Evolutionary conservation across 768 basidiomycete genomes (phyloP).

Genomic region (Fomitopsis serialis): DNA sequence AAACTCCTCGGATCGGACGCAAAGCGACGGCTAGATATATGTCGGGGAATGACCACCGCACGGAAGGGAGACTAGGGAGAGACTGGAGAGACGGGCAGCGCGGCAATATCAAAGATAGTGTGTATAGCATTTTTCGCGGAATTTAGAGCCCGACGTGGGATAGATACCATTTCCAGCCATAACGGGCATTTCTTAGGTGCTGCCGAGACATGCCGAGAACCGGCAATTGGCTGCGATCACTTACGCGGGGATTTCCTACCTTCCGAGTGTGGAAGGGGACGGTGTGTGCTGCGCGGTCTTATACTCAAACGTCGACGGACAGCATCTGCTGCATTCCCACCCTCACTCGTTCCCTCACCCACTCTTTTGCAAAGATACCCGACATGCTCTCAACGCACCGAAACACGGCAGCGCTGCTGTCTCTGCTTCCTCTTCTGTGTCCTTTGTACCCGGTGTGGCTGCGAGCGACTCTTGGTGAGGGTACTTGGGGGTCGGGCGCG

Average conservation of each 20-base stretch:
- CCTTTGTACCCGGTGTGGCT: conserved; percentile 4
- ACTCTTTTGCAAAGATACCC: conserved; percentile 1
- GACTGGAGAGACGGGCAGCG: no score
- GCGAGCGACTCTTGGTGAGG: conserved; percentile 19
- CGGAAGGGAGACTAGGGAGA: no score
- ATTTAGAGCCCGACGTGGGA: no score
- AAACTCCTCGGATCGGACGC: no score
- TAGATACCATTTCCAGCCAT: no score
- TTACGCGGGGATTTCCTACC: not conserved
- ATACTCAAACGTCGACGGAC: not conserved
- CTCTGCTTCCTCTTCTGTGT: not conserved
- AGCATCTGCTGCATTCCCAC: not conserved
- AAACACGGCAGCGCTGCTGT: not conserved
- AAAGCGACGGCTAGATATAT: no score
- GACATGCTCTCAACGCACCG: not conserved
- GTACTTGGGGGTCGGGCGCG: not conserved
- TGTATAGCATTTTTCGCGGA: no score
- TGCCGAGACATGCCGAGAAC: not conserved
- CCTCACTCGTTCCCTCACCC: not conserved
- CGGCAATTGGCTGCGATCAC: not conserved
- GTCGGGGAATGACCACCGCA: no score
- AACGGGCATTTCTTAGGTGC: not conserved
- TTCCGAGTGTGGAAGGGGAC: not conserved
- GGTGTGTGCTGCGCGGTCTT: not conserved
- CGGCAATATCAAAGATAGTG: no score